Evolutionary conservation across 2,329 filamentous ascomycete species (phyloP).

Genomic region (Hypocreales sp.): DNA sequence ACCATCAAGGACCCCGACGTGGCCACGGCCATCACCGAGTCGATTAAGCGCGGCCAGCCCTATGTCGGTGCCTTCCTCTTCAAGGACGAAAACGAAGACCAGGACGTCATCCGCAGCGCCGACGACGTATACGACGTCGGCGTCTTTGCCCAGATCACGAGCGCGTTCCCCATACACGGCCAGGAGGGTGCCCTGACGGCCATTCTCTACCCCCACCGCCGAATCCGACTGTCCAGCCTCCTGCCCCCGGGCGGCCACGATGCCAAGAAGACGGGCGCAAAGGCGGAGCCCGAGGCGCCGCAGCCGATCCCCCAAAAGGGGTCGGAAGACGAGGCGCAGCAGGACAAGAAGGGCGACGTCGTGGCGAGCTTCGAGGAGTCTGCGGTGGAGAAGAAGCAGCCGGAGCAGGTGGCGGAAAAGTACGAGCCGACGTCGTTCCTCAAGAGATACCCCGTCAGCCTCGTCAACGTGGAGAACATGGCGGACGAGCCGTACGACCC

Average conservation of each 20-base stretch:
- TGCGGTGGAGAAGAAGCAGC: slow-evolving; percentile 44
- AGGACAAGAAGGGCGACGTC: slow-evolving; percentile 77
- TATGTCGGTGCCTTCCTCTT: slow-evolving; percentile 95
- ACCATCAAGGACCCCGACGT: slow-evolving; percentile 91
- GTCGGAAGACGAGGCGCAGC: slow-evolving; percentile 32
- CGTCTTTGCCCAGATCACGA: slow-evolving; percentile 95
- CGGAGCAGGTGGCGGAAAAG: slow-evolving; percentile 32
- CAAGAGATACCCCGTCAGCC: slow-evolving; percentile 77
- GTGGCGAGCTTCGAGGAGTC: slow-evolving; percentile 94
- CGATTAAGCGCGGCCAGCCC: slow-evolving; percentile 91
- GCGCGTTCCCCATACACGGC: slow-evolving; percentile 79
- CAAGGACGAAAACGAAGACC: slow-evolving; percentile 89
- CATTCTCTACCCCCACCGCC: slow-evolving; percentile 87
- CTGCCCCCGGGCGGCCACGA: slow-evolving; percentile 50
- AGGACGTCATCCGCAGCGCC: slow-evolving; percentile 78
- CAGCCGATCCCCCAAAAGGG: slow-evolving; percentile 44
- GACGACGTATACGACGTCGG: slow-evolving; percentile 92
- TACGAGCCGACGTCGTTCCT: slow-evolving; percentile 88
- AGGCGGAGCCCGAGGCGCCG: slow-evolving; percentile 31
- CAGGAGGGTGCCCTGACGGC: slow-evolving; percentile 78
- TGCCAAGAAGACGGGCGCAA: slow-evolving; percentile 33
- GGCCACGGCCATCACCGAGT: slow-evolving; percentile 81
- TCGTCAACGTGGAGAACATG: slow-evolving; percentile 92
- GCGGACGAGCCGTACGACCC: slow-evolving; percentile 78
- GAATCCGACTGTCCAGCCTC: slow-evolving; percentile 78